Evolutionary conservation across 2,329 filamentous ascomycete genomes (phyloP), one percentile per base, ranked within the genome.

Genomic region (Fusarium sp.): DNA sequence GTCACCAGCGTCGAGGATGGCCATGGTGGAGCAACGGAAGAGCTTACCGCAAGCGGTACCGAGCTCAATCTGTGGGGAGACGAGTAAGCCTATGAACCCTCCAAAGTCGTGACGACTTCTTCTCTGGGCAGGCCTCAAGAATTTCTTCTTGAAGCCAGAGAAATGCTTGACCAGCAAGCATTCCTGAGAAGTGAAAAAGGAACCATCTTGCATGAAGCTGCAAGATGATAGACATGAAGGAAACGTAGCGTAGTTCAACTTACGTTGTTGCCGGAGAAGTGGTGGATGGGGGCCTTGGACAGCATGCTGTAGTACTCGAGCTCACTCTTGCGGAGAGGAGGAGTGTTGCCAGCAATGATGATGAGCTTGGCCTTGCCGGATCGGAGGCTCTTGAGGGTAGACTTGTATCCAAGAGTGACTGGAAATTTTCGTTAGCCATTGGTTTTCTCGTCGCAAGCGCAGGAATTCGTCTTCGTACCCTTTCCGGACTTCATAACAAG

Each of bases 191-290:
- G 65, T 55, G 29, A 64, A 65, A 54, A 54, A 69, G 61, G 40
- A 64, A 42, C 58, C 66, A 75, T 73, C 62, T 70, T 73, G 58
- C 59, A 70, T 61, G 16, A 8, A 16, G 11, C 14, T 57, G 63
- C 73, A 74, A 68, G 58, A 71, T 71, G 63, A 61, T 51, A 18
- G 65, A 53, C 36, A 49, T 55, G 23, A 53, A 67, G 34, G 67
- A 69, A 40, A 71, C 64, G 61, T 80, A 70, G 61, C 68, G 75
- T 73, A 67, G 58, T 67, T 65, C 68, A 66, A 93, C 95, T 91
- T 91, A 98, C 95, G 90, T 98, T 98, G 91, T 96, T 97, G 79
- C 96, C 96, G 77, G 88, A 88, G 87, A 97, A 98, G 89, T 99
- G 96, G 89, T 98, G 95, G 79, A 98, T 95, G 74, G 91, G 90